Evolutionary conservation across 805 yeast species (phyloP).

Genomic region (Metschnikowia noctiluminum): DNA sequence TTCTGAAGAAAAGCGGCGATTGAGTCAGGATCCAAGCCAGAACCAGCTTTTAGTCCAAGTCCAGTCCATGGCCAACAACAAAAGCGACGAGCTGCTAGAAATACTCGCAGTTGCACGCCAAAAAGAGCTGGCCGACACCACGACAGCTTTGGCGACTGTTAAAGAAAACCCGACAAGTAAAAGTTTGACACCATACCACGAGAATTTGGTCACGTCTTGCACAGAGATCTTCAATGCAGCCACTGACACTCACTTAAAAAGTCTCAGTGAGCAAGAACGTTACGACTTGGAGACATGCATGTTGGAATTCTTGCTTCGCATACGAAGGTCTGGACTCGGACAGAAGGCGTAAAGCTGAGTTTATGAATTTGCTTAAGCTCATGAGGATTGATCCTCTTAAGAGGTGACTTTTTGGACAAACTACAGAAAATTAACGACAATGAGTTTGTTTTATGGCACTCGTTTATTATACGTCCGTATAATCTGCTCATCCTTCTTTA

Average conservation of each 20-base stretch:
- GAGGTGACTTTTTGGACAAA: no score
- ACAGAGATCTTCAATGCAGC: no score
- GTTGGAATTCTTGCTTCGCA: constrained; percentile 32
- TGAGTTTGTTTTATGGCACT: no score
- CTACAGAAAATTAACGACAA: no score
- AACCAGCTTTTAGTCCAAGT: background rate
- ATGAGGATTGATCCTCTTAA: background rate
- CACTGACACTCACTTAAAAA: constrained; percentile 16
- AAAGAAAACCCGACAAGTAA: no score
- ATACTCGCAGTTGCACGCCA: background rate
- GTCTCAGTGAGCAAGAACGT: constrained; percentile 17
- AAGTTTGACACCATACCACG: no score
- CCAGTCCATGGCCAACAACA: constrained; percentile 2
- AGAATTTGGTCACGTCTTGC: no score
- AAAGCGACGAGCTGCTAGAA: constrained; percentile 2
- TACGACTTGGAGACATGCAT: constrained; percentile 32
- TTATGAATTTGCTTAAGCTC: background rate
- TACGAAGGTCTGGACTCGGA: constrained; percentile 23
- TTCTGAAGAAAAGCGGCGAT: constrained; percentile 3
- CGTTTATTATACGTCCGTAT: no score
- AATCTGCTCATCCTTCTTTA: no score
- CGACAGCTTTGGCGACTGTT: constrained; percentile 1
- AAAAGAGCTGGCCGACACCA: no score
- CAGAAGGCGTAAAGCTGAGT: no score
- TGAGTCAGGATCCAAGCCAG: background rate